Conservation (phyloP, 164 flowering plant species). For the Chimonanthus praecox region DNA sequence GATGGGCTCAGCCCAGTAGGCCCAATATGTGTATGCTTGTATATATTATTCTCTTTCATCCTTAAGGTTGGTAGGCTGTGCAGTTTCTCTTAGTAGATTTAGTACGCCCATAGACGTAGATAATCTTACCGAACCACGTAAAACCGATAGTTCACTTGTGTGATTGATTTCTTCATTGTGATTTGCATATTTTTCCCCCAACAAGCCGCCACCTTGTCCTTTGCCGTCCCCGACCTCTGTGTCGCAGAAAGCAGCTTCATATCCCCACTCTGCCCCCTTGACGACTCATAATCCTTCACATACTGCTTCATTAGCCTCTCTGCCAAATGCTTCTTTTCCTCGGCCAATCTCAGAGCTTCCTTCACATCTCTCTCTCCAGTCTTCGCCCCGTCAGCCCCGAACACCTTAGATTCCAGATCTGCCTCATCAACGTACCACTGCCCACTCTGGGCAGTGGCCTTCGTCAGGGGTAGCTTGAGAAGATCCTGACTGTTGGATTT, state of each 20-base stretch:
- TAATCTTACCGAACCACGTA: too few species aligned
- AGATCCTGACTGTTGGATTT: constrained; percentile 24
- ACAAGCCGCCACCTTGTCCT: constrained; percentile 90
- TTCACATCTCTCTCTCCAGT: constrained; percentile 30
- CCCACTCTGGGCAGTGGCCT: constrained; percentile 41
- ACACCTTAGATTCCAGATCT: constrained; percentile 60
- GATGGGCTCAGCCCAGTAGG: too few species aligned
- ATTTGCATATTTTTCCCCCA: too few species aligned
- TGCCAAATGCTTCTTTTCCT: constrained; percentile 65
- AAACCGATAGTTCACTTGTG: too few species aligned
- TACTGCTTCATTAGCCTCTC: constrained; percentile 80
- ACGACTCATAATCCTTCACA: constrained; percentile 50
- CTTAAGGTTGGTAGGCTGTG: too few species aligned
- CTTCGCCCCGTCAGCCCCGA: constrained; percentile 24
- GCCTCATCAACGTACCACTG: constrained; percentile 66
- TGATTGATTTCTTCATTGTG: too few species aligned
- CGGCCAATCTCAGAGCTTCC: constrained; percentile 57
- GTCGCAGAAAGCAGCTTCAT: constrained; percentile 77
- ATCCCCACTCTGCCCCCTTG: constrained; percentile 70
- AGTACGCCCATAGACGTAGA: too few species aligned
- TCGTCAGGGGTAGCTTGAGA: constrained; percentile 74
- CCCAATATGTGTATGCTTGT: too few species aligned
- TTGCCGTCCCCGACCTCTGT: constrained; percentile 86
- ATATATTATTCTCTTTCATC: too few species aligned
- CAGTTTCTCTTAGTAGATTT: too few species aligned